These are phyloP conservation scores for Cladobotryum protrusum DNA, from an alignment of 2,329 filamentous ascomycete species.

Conservation along the genomic window DNA sequence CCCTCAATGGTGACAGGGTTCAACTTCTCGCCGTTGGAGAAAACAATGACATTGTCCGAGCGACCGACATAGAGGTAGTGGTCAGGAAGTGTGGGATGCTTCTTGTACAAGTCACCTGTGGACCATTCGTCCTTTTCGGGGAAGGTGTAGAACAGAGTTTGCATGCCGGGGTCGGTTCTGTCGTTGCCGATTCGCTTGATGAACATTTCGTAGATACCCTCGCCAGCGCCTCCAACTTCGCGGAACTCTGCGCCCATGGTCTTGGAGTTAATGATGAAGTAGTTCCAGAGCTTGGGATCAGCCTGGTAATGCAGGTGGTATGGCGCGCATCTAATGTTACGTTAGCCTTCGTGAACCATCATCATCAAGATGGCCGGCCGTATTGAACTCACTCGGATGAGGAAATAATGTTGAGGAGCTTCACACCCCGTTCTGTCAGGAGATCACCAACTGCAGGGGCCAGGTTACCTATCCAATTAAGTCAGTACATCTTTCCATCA, in stretches of 20 bases:
- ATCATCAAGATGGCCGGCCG: background rate
- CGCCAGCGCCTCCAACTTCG: conserved; percentile 1
- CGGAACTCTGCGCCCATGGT: conserved; percentile 38
- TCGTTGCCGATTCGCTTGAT: conserved; percentile 32
- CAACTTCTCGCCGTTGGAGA: conserved; percentile 36
- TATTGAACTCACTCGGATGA: conserved; percentile 34
- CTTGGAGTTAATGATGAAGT: conserved; percentile 36
- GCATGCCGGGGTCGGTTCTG: conserved; percentile 28
- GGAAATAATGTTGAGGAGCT: conserved; percentile 32
- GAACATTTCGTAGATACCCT: conserved; percentile 25
- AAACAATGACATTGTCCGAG: conserved; percentile 35
- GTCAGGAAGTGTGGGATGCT: conserved; percentile 27
- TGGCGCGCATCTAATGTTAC: conserved; percentile 24
- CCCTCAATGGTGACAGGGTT: conserved; percentile 34
- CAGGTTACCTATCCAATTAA: conserved; percentile 27
- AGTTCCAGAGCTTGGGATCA: conserved; percentile 34
- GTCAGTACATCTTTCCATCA: background rate
- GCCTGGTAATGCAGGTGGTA: conserved; percentile 29
- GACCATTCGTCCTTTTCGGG: conserved; percentile 30
- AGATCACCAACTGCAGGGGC: conserved; percentile 31
- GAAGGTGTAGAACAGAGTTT: conserved; percentile 32
- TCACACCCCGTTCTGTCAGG: conserved; percentile 30
- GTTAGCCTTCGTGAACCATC: no score
- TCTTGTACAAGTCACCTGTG: conserved; percentile 30
- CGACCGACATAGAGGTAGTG: conserved; percentile 32